phyloP scores from a whole-genome alignment of 495 filamentous ascomycete genomes.

The Amorphotheca resinae region DNA sequence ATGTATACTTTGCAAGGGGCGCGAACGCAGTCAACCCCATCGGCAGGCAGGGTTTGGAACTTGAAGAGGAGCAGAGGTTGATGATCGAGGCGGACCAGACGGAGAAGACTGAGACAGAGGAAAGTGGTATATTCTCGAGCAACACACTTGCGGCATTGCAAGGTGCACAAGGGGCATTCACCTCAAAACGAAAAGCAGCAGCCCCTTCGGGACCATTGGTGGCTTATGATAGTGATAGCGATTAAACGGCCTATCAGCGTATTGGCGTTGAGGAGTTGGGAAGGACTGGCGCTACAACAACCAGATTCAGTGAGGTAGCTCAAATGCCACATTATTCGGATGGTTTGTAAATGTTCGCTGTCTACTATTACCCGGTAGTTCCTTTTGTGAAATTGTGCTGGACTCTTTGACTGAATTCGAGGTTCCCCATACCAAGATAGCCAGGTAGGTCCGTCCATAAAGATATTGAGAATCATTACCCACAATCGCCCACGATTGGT shows the following conservation, averaged over 20 bases:
- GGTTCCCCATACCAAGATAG: too few species aligned
- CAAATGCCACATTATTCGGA: too few species aligned
- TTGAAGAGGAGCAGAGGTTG: slow-evolving; percentile 34
- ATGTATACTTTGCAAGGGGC: slow-evolving; percentile 76
- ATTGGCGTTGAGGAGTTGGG: slow-evolving; percentile 5
- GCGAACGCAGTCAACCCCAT: slow-evolving; percentile 44
- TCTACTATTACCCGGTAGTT: too few species aligned
- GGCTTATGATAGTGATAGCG: slow-evolving; percentile 79
- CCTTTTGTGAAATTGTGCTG: too few species aligned
- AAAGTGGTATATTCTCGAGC: slow-evolving; percentile 64
- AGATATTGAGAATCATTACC: too few species aligned
- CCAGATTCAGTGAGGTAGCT: not conserved
- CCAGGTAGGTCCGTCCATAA: too few species aligned
- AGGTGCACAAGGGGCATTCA: slow-evolving; percentile 34
- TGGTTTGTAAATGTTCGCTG: too few species aligned
- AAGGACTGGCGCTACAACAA: not conserved
- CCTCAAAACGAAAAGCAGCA: slow-evolving; percentile 33
- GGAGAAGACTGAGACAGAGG: slow-evolving; percentile 26
- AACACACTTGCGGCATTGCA: slow-evolving; percentile 65
- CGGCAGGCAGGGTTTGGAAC: slow-evolving; percentile 36
- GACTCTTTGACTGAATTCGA: too few species aligned
- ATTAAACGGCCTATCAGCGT: slow-evolving; percentile 29
- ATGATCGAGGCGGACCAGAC: slow-evolving; percentile 41
- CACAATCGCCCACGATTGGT: too few species aligned
- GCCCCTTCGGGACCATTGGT: slow-evolving; percentile 58